These are phyloP conservation scores for Collybia sp. DNA, from an alignment of 768 basidiomycete genomes.

Conservation along the genomic window DNA sequence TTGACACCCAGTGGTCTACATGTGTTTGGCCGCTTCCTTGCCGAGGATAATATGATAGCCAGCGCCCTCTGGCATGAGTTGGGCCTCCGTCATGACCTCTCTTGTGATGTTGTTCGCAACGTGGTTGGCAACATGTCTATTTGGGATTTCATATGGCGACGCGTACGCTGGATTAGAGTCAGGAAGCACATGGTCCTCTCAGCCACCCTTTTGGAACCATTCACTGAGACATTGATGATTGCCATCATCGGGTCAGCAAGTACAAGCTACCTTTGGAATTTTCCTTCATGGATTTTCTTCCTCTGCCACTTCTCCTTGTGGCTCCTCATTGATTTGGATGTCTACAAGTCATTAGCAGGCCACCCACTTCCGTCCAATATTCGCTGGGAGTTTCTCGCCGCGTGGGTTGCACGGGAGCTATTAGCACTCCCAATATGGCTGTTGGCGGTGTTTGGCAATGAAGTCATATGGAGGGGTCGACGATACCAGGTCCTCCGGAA, in stretches of 20 bases:
- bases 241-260: conserved; percentile 61
- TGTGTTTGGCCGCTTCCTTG: conserved; percentile 84
- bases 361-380: conserved; percentile 47
- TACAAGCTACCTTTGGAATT: conserved; percentile 41
- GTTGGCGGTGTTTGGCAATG: conserved; percentile 74
- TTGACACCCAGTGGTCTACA: conserved; percentile 51
- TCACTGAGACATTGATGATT: conserved; percentile 81
- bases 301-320: conserved; percentile 61
- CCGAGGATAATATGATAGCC: conserved; percentile 98
- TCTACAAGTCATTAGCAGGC: conserved; percentile 73
- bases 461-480: conserved; percentile 85
- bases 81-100: conserved; percentile 81
- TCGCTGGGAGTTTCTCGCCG: conserved; percentile 58
- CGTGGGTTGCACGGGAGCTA: conserved; percentile 79
- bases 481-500: conserved; percentile 70
- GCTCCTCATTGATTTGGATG: conserved; percentile 78
- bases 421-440: conserved; percentile 87
- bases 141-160: conserved; percentile 78
- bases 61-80: conserved; percentile 92
- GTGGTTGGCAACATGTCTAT: conserved; percentile 86
- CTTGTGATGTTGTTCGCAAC: conserved; percentile 87
- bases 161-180: conserved; percentile 95
- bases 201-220: conserved; percentile 87
- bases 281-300: conserved; percentile 51
- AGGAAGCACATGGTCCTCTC: conserved; percentile 88